Conservation (phyloP, 164 flowering plant species). For the Kingdonia uniflora region DNA sequence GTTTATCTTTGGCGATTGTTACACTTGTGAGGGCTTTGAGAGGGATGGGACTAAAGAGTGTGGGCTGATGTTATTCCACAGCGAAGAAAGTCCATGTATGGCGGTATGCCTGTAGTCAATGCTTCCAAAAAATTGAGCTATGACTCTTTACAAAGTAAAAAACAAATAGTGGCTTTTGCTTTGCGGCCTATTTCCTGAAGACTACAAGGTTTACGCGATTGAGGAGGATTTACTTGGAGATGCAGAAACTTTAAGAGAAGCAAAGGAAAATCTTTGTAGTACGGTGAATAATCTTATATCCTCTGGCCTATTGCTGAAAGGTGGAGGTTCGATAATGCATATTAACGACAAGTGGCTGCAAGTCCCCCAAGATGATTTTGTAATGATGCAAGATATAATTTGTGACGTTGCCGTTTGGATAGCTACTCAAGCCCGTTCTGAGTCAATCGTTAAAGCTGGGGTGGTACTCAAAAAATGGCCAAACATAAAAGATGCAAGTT, state of each 20-base stretch:
- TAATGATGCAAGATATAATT: constrained; percentile 8
- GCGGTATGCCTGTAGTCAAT: constrained; percentile 3
- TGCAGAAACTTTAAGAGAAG: not conserved
- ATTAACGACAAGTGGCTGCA: no score
- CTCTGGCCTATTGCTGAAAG: constrained; percentile 4
- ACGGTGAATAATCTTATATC: constrained; percentile 1
- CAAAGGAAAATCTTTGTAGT: not conserved
- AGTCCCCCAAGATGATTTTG: not conserved
- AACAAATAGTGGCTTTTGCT: constrained; percentile 12
- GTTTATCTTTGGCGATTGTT: constrained; percentile 16
- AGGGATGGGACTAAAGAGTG: not conserved
- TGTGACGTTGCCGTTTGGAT: constrained; percentile 7
- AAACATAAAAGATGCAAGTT: not conserved
- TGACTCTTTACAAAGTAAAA: constrained; percentile 4
- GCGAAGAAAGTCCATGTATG: constrained; percentile 3
- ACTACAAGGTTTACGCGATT: constrained; percentile 5
- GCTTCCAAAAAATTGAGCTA: constrained; percentile 13
- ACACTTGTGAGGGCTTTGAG: constrained; percentile 15
- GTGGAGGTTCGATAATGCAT: no score
- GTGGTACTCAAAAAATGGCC: not conserved
- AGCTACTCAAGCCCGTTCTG: not conserved
- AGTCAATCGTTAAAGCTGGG: constrained; percentile 1
- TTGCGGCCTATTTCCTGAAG: constrained; percentile 18
- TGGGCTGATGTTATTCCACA: constrained; percentile 11
- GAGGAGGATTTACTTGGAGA: not conserved